A percentile compares a stretch with the other conserved stretches of the same genome.
phyloP scores from a whole-genome alignment of 2,329 filamentous ascomycete species.

The Hymenoscyphus albidus region DNA sequence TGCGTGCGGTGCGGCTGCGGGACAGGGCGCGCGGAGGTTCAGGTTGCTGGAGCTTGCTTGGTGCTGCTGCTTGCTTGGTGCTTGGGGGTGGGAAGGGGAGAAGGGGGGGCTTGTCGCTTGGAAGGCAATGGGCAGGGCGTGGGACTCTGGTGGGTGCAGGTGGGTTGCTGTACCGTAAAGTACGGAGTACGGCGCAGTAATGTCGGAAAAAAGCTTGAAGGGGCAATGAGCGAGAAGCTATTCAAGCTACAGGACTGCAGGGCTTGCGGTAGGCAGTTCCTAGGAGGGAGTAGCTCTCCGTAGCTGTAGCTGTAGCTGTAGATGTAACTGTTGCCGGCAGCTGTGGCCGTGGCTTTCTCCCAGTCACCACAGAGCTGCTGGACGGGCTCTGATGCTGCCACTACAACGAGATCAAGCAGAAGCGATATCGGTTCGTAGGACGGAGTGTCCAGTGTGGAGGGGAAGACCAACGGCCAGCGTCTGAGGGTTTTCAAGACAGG shows the following conservation, averaged over 20 bases:
- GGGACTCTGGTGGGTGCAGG: neutral
- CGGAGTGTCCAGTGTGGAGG: neutral
- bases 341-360: too few species aligned
- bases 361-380: neutral
- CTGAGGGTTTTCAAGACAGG: neutral
- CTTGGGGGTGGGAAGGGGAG: too few species aligned
- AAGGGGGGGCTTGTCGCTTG: too few species aligned
- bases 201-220: constrained; percentile 1
- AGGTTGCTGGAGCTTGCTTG: neutral
- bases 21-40: neutral
- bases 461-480: neutral
- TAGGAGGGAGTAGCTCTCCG: neutral
- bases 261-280: neutral
- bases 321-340: too few species aligned
- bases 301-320: too few species aligned
- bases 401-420: neutral
- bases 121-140: neutral
- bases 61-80: too few species aligned
- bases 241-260: neutral
- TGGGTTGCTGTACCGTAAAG: neutral
- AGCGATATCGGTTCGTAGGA: neutral
- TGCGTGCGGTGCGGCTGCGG: neutral
- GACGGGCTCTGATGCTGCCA: neutral
- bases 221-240: neutral
- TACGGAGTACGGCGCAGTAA: neutral